Evolutionary conservation across 768 basidiomycete species (phyloP), one percentile per base, ranked within the genome.

Genomic region (Leccinum disarticulatum): DNA sequence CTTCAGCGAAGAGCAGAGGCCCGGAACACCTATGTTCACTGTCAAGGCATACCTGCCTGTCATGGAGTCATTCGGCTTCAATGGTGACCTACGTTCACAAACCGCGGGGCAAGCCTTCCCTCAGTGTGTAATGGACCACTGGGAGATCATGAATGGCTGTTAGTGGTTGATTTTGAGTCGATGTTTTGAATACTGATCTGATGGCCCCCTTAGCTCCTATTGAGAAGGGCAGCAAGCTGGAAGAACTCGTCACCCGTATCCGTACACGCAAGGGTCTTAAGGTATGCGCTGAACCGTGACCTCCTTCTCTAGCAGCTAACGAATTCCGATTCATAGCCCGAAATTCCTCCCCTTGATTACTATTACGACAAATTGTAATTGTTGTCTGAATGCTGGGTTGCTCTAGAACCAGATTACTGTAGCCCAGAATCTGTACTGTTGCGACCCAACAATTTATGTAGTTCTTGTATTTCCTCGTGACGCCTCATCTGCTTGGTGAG

Each of bases 81-180:
- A 95, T 77, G 93, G 90, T 68, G 95, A 92, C 69, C 88, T 99
- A 57, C 91, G 96, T 66, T 85, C 87, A 73, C 88, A 90, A 53
- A 98, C 97, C 46, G 86, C 84, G 72, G 97, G 97, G 54, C 96
- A 99, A 81, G 97, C 97, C 64, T 98, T 98, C 93, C 95, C 97
- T 53, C 97, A 98, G 77, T 74, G 80, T 70, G 95, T 95, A 71
- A 90, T 96, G 71, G 95, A 95, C 71, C 93, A 95, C 76, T 94
- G 92, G 91, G 89, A 93, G 70, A 61, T 87, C 63, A 91, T 94
- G 90, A 79, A 75, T 66, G 91, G 92, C 72, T 82, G 89, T 90
- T 70, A 76, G 89, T 79, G 19, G n/a, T 52, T 41, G 11, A 43
- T 41, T 54, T 4, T 14, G 54, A 41, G 6, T 52, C 27, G 53